Evolutionary conservation across 257 asterid genomes (phyloP).

Genomic region (Solanum ossicruentum): DNA sequence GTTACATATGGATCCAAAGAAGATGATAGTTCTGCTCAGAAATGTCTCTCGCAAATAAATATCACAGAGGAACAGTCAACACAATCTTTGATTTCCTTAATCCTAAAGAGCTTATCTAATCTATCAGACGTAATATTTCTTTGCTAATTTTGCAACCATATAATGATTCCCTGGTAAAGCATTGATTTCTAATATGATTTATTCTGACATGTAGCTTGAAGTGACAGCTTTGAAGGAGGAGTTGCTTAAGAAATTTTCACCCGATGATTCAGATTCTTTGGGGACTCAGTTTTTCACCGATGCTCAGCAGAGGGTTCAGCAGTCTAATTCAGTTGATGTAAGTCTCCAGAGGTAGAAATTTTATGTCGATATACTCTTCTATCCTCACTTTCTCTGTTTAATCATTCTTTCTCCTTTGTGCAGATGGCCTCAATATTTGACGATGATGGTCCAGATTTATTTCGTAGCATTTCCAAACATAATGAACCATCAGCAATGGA

Average conservation of each 20-base stretch:
- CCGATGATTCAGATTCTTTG: constrained; percentile 48
- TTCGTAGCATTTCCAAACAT: constrained; percentile 19
- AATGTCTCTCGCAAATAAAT: constrained; percentile 54
- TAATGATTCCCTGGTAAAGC: not conserved
- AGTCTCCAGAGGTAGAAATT: constrained; percentile 27
- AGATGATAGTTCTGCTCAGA: constrained; percentile 60
- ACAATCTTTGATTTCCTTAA: constrained; percentile 53
- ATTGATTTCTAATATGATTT: not conserved
- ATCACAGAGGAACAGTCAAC: constrained; percentile 44
- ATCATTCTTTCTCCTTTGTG: constrained; percentile 1
- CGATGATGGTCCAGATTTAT: constrained; percentile 30
- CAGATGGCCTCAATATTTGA: constrained; percentile 51
- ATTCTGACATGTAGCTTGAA: constrained; percentile 37
- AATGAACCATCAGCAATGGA: constrained; percentile 32
- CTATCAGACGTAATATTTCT: constrained; percentile 28
- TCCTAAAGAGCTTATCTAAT: constrained; percentile 45
- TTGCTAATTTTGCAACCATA: not conserved
- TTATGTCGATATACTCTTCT: not conserved
- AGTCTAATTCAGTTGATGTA: constrained; percentile 16
- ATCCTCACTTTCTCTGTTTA: not conserved
- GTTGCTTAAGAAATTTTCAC: constrained; percentile 56
- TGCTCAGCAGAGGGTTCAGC: constrained; percentile 18
- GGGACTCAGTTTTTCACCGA: constrained; percentile 38
- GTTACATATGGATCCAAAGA: constrained; percentile 61
- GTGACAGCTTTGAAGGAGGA: constrained; percentile 35